Conservation (phyloP, 2,329 filamentous ascomycete species). For the Epichloe gansuensis region DNA sequence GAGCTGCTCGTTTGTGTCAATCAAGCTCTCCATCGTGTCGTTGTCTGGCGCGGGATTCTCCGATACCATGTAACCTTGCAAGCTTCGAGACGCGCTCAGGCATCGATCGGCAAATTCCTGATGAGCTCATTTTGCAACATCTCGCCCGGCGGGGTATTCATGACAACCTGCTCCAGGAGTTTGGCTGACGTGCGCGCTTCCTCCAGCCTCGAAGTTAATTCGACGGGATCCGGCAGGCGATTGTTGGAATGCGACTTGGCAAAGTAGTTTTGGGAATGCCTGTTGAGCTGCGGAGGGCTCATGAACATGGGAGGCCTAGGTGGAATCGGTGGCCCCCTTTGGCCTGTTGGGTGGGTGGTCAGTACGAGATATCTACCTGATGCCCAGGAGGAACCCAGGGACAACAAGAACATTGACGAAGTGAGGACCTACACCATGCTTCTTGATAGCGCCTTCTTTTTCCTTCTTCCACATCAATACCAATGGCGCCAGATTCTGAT, state of each 20-base stretch:
- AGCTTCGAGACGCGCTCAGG: conserved; percentile 63
- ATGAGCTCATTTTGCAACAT: conserved; percentile 77
- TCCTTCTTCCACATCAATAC: conserved; percentile 85
- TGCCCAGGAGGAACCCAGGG: background rate
- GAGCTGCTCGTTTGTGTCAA: conserved; percentile 88
- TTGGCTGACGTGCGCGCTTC: conserved; percentile 86
- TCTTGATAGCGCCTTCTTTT: conserved; percentile 52
- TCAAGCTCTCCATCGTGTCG: conserved; percentile 83
- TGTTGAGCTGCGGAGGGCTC: conserved; percentile 14
- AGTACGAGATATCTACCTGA: background rate
- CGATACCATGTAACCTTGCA: conserved; percentile 76
- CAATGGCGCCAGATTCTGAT: conserved; percentile 60
- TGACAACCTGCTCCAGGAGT: conserved; percentile 81
- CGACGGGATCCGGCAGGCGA: conserved; percentile 53
- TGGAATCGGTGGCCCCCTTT: conserved; percentile 7
- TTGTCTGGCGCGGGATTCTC: conserved; percentile 77
- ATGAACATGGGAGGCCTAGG: conserved; percentile 8
- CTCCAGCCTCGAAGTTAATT: conserved; percentile 73
- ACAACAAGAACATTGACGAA: background rate
- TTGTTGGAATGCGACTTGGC: conserved; percentile 36
- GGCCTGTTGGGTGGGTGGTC: conserved; percentile 8
- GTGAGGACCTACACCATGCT: conserved; percentile 32
- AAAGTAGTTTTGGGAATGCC: conserved; percentile 45
- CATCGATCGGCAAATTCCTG: conserved; percentile 87
- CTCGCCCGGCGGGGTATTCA: conserved; percentile 68